These are phyloP conservation scores for Lathyrus sativus DNA, from an alignment of 306 rosid species.

Conservation along the genomic window DNA sequence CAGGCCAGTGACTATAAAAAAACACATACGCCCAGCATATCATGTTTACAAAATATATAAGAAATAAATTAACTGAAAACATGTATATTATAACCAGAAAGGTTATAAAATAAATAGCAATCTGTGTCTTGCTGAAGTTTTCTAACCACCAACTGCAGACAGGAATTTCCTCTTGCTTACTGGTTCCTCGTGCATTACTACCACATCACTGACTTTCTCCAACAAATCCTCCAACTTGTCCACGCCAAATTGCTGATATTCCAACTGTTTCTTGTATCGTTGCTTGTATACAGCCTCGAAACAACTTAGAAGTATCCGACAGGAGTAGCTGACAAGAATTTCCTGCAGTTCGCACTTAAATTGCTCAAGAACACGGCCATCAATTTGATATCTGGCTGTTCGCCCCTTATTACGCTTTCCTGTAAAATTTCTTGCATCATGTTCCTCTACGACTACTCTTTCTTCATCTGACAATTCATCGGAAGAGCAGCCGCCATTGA, in stretches of 20 bases:
- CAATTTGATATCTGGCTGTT: conserved; percentile 42
- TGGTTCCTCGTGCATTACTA: conserved; percentile 77
- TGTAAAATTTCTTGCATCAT: conserved; percentile 41
- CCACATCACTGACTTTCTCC: conserved; percentile 75
- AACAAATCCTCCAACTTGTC: conserved; percentile 73
- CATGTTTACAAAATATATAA: conserved; percentile 26
- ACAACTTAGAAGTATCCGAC: conserved; percentile 68
- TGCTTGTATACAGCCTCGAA: conserved; percentile 78
- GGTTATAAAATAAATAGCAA: conserved; percentile 28
- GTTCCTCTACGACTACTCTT: conserved; percentile 65
- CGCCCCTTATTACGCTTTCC: conserved; percentile 47
- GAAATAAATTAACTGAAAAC: conserved; percentile 21
- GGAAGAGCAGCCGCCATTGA: conserved; percentile 63
- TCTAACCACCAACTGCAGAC: conserved; percentile 63
- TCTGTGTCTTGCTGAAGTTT: conserved; percentile 15
- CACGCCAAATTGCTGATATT: conserved; percentile 65
- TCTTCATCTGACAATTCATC: conserved; percentile 92
- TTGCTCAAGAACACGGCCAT: conserved; percentile 49
- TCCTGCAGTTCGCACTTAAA: conserved; percentile 87
- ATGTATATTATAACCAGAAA: conserved; percentile 23
- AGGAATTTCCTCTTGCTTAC: conserved; percentile 71
- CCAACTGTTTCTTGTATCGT: conserved; percentile 77
- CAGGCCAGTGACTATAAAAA: too few relatives aligned
- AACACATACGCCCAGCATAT: too few relatives aligned
- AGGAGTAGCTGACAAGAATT: conserved; percentile 94